A percentile compares a stretch with the other conserved stretches of the same genome.
These are phyloP conservation scores for Rhodotorula mucilaginosa DNA, from an alignment of 1,284 basidiomycete species.

Conservation along the genomic window DNA sequence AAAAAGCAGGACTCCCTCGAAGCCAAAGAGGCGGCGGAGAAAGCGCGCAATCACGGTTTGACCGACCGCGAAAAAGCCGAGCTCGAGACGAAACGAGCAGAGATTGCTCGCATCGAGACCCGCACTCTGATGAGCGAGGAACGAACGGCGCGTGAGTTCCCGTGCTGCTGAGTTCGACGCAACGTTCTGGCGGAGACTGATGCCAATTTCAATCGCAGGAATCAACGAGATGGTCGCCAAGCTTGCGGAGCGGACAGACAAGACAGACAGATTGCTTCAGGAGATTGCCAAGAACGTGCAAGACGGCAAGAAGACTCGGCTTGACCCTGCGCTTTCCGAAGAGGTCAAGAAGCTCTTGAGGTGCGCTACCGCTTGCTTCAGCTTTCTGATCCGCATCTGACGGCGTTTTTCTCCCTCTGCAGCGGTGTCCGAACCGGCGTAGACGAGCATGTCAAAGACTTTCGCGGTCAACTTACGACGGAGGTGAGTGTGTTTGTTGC, in stretches of 20 bases:
- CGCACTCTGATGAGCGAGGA: slow-evolving; percentile 11
- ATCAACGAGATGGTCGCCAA: slow-evolving; percentile 24
- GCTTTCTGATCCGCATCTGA: no score
- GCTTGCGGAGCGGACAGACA: slow-evolving; percentile 16
- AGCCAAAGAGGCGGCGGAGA: slow-evolving; percentile 10
- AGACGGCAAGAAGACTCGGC: slow-evolving; percentile 15
- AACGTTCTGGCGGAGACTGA: neutral
- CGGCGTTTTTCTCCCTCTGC: neutral
- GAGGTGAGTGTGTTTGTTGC: slow-evolving; percentile 14
- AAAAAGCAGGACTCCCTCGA: slow-evolving; percentile 20
- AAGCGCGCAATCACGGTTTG: slow-evolving; percentile 8
- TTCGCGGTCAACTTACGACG: slow-evolving; percentile 31
- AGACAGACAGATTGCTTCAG: slow-evolving; percentile 18
- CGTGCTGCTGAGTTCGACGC: neutral
- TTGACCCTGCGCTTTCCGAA: slow-evolving; percentile 29
- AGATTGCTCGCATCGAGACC: slow-evolving; percentile 29
- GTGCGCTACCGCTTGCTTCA: neutral
- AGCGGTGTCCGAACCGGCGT: slow-evolving; percentile 32
- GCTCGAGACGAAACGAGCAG: slow-evolving; percentile 27
- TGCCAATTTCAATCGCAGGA: neutral
- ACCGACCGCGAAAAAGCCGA: slow-evolving; percentile 21
- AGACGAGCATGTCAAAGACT: slow-evolving; percentile 34
- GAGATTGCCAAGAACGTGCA: slow-evolving; percentile 19
- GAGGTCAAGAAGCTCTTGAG: slow-evolving; percentile 32
- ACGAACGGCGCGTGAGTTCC: slow-evolving; percentile 9